phyloP scores from a whole-genome alignment of 2,329 filamentous ascomycete species.

The Neurospora sp. region DNA sequence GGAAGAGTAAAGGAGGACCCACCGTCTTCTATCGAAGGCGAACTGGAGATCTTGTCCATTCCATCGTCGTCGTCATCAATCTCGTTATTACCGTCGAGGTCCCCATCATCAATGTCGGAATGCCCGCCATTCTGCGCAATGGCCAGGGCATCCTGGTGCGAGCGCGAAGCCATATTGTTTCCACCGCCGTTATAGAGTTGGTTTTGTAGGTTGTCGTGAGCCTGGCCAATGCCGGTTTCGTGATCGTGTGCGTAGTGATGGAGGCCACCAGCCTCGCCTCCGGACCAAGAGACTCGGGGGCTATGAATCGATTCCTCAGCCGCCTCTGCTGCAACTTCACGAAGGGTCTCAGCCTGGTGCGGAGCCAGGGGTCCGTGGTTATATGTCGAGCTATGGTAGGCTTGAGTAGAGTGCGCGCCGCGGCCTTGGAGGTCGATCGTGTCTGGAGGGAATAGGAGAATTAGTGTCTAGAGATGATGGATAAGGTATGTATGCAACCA shows the following conservation, averaged over 20 bases:
- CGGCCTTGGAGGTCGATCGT: slow-evolving; percentile 90
- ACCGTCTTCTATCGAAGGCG: slow-evolving; percentile 99
- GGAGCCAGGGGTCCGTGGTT: slow-evolving; percentile 48
- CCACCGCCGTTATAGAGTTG: slow-evolving; percentile 11
- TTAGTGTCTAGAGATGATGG: slow-evolving; percentile 15
- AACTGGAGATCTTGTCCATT: slow-evolving; percentile 98
- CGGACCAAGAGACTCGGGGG: slow-evolving; percentile 47
- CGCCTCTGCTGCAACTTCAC: slow-evolving; percentile 67
- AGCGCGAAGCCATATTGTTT: slow-evolving; percentile 23
- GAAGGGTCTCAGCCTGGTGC: slow-evolving; percentile 78
- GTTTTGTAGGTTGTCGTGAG: slow-evolving; percentile 23
- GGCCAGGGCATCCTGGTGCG: slow-evolving; percentile 47
- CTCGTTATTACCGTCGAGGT: slow-evolving; percentile 57
- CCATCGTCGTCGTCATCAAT: slow-evolving; percentile 80
- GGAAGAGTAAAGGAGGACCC: slow-evolving; percentile 47
- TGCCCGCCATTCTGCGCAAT: slow-evolving; percentile 51
- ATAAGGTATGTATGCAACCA: slow-evolving; percentile 5
- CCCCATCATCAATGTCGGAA: slow-evolving; percentile 44
- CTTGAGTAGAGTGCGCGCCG: slow-evolving; percentile 71
- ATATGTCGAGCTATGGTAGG: slow-evolving; percentile 53
- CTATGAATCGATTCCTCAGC: slow-evolving; percentile 60
- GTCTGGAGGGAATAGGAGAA: slow-evolving; percentile 44
- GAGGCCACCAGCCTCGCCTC: slow-evolving; percentile 29
- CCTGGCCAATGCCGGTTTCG: slow-evolving; percentile 29
- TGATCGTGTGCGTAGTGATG: slow-evolving; percentile 37